Evolutionary conservation across 805 yeast genomes (phyloP), one percentile per base, ranked within the genome.

Genomic region (Kluyveromyces aestuarii): DNA sequence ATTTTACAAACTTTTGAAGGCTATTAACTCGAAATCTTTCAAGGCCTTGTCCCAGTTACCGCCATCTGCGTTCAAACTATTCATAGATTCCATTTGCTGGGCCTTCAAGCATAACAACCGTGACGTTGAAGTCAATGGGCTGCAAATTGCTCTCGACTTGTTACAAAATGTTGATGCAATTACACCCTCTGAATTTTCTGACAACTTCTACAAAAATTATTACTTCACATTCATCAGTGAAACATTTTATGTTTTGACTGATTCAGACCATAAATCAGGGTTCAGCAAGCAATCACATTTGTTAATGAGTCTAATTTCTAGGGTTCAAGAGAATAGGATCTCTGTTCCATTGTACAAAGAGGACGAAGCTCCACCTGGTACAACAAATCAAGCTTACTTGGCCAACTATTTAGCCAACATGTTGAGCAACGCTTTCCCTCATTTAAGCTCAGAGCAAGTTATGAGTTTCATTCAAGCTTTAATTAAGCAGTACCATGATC

Each of bases 81-180:
- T 93, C 49, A 81, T 93, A 51, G 91, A 89, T 69, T 95, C 98
- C 2, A 90, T 96, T 42, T 74, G 93, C 61, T 93, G 99, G 99
- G 97, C 98, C 0, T 87, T 93, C 67, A 91, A 93, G 69, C 99
- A 93, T 67, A 93, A 90, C 62, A 90, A 93, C 68, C 81, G 98
- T 66, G 98, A 91, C 48, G 97, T 93, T 48, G 99, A 93, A 68
- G 90, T 84, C 54, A 83, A 83, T 48, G 99, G 99, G 27, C 77
- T 93, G 57, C 79, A 83, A 38, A 75, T 93, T 54, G 87, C 93
- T 35, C 74, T 84, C 49, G 97, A 91, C 62, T 73, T 93, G 52
- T 74, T 91, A 51, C 81, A 79, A 56, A 93, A 93, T 64, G 90
- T 93, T 56, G 91, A 89, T 55, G 79, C 76, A 47, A 72, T 87